Percentiles rank a stretch among this genome's conserved stretches.
Evolutionary conservation across 768 basidiomycete genomes (phyloP).

Genomic region (Calocybe gangraenosa): DNA sequence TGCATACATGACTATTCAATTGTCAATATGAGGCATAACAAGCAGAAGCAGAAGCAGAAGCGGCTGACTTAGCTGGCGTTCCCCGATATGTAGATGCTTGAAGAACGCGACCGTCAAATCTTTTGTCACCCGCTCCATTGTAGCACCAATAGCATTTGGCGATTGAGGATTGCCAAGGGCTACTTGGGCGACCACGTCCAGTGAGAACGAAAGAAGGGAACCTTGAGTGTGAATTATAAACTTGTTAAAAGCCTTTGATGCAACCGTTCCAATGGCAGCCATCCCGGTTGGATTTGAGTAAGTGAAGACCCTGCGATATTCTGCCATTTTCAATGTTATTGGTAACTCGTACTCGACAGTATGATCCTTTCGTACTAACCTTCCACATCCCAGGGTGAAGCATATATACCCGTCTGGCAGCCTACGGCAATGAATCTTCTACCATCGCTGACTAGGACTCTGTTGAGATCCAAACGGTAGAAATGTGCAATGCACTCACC

Average conservation of each 20-base stretch:
- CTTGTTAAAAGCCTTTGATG: constrained; percentile 50
- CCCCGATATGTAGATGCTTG: constrained; percentile 48
- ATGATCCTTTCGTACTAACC: constrained; percentile 29
- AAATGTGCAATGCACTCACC: constrained; percentile 36
- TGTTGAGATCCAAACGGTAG: not conserved
- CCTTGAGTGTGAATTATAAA: constrained; percentile 62
- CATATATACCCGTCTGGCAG: constrained; percentile 68
- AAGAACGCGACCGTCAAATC: constrained; percentile 59
- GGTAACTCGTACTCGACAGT: not conserved
- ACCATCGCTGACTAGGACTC: constrained; percentile 38
- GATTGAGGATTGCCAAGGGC: constrained; percentile 43
- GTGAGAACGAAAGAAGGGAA: constrained; percentile 59
- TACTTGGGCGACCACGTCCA: constrained; percentile 64
- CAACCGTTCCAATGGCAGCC: constrained; percentile 45
- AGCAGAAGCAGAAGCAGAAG: not conserved
- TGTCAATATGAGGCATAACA: not conserved
- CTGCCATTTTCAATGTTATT: constrained; percentile 34
- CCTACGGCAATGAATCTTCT: constrained; percentile 61
- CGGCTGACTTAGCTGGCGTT: constrained; percentile 52
- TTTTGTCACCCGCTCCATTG: constrained; percentile 57
- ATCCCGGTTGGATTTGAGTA: constrained; percentile 48
- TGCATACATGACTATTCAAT: constrained; percentile 58
- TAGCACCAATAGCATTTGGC: constrained; percentile 43
- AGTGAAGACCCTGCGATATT: constrained; percentile 53
- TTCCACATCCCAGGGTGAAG: constrained; percentile 49